Base-by-base conservation (phyloP, 2,329 filamentous ascomycete genomes). In the Diplodia scrobiculata region DNA sequence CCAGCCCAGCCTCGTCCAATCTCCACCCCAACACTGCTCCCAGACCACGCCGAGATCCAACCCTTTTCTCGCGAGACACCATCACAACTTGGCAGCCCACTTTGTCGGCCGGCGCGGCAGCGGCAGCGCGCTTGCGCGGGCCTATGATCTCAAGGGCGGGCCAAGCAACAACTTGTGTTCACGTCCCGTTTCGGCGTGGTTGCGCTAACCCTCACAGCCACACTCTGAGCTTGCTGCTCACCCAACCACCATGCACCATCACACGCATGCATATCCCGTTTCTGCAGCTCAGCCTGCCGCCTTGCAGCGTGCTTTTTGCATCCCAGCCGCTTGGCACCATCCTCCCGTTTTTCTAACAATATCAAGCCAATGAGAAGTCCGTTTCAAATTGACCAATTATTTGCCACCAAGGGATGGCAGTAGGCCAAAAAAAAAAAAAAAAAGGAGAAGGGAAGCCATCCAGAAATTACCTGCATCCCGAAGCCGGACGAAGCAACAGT, bases 1-100 rank as follows among this genome's bases (percentile, higher is more conserved):
- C 55, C 41, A 45, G 55, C 55, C 55, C 55, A 34, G 55, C 55
- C 55, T 47, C 55, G 21, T 29, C 38, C n/a, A 45, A 34, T 62
- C 41, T 36, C 41, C 58, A 48, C 41, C 29, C n/a, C 27, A 29
- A 27, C 3, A 7, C 21, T 10, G 19, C 27, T 62, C 58, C 45
- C 58, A 50, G 58, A 17, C 58, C 58, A 36, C 58, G 38, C 45
- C 29, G 41, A 25, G 58, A 50, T 62, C 58, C 58, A 14, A 25
- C 19, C 2, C 36, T 3, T 27, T 10, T 14, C 27, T 25, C 47
- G 21, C 21, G 32, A 27, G 25, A 19, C 38, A 13, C 11, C 41
- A 13, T 34, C 55, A 29, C n/a, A 13, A 27, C 14, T 21, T 21
- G 19, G 14, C 21, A 45, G 10, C 13, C 58, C 10, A 47, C 27